Conservation (phyloP, 2,329 filamentous ascomycete genomes). For the Botrytis porri region DNA sequence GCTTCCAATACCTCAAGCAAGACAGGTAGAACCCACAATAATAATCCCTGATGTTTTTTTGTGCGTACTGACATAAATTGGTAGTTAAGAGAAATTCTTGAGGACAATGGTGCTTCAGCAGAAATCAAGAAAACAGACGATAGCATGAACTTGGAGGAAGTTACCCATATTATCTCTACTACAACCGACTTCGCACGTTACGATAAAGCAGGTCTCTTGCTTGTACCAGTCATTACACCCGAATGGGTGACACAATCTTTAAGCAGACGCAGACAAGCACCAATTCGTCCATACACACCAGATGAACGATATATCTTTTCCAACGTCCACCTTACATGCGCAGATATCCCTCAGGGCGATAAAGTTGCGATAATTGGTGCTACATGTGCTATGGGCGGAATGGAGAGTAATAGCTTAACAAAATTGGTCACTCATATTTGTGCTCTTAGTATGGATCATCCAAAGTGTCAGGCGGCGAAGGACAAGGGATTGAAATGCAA, state of each 20-base stretch:
- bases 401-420: constrained; percentile 69
- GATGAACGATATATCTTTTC: constrained; percentile 90
- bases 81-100: constrained; percentile 32
- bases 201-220: constrained; percentile 65
- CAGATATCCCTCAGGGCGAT: constrained; percentile 79
- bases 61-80: neutral
- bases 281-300: constrained; percentile 81
- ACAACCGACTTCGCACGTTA: constrained; percentile 94
- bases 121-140: constrained; percentile 41
- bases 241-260: constrained; percentile 76
- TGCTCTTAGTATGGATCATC: constrained; percentile 71
- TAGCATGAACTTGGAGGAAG: constrained; percentile 42
- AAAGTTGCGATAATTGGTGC: constrained; percentile 90
- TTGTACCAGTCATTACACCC: constrained; percentile 81
- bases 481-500: constrained; percentile 69
- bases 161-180: constrained; percentile 67
- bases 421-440: constrained; percentile 85
- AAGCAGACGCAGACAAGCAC: constrained; percentile 65
- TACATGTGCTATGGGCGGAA: constrained; percentile 83
- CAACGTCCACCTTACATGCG: constrained; percentile 77
- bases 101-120: constrained; percentile 40
- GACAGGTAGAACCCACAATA: neutral
- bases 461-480: constrained; percentile 62
- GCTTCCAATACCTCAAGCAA: constrained; percentile 24
- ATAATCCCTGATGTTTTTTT: neutral